A percentile compares a stretch with the other conserved stretches of the same genome.
These are phyloP conservation scores for Nemania serpens DNA, from an alignment of 2,329 filamentous ascomycete genomes.

Conservation along the genomic window DNA sequence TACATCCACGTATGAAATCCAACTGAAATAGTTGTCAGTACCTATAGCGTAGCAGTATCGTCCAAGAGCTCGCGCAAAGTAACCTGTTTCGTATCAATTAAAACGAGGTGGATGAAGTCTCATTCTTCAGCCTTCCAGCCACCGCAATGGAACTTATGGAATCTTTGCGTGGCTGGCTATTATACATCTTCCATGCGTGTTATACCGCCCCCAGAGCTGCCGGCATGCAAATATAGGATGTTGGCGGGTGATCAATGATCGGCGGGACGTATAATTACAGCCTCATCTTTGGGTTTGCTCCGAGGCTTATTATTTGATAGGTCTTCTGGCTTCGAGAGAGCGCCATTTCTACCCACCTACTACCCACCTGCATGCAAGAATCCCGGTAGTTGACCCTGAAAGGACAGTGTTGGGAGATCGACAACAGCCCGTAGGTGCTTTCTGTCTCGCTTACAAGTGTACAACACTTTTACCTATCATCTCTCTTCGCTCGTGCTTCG, in stretches of 20 bases:
- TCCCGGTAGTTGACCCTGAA: slow-evolving; percentile 5
- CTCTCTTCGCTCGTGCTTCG: neutral
- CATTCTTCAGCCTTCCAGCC: neutral
- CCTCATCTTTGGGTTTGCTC: neutral
- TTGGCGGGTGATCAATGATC: slow-evolving; percentile 4
- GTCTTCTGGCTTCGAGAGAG: too few relatives aligned
- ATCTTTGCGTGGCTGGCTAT: neutral
- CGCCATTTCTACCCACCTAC: too few relatives aligned
- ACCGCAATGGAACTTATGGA: neutral
- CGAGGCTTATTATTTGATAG: too few relatives aligned
- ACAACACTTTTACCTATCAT: too few relatives aligned
- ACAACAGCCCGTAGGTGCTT: slow-evolving; percentile 9
- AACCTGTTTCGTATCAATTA: too few relatives aligned
- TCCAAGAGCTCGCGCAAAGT: too few relatives aligned
- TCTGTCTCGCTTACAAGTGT: neutral
- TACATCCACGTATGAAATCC: too few relatives aligned
- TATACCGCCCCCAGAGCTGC: neutral
- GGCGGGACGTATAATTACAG: neutral
- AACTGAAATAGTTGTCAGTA: too few relatives aligned
- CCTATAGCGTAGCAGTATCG: too few relatives aligned
- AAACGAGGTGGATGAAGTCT: neutral
- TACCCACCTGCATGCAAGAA: neutral
- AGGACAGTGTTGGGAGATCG: slow-evolving; percentile 15
- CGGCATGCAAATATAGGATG: neutral
- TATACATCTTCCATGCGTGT: neutral